A percentile compares a stretch with the other conserved stretches of the same genome.
These are phyloP conservation scores for Yarrowia bubula DNA, from an alignment of 805 yeast genomes.

Conservation along the genomic window DNA sequence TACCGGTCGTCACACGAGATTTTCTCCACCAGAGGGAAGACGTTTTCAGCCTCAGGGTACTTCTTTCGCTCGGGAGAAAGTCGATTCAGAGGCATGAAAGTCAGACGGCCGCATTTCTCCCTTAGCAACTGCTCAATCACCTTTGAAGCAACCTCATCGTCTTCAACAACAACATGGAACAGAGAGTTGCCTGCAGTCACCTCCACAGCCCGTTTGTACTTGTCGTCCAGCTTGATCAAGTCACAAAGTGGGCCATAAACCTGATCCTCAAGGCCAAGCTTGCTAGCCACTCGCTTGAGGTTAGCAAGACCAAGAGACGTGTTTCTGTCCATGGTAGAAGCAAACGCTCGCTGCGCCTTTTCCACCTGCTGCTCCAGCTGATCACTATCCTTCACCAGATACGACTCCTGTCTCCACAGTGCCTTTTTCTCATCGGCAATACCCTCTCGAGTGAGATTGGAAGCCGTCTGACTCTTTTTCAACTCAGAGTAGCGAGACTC, in stretches of 20 bases:
- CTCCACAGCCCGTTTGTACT: slow-evolving; percentile 82
- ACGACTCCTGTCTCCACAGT: slow-evolving; percentile 78
- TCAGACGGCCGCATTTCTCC: slow-evolving; percentile 75
- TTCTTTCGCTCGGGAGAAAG: slow-evolving; percentile 44
- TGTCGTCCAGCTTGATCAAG: slow-evolving; percentile 73
- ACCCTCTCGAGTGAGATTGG: slow-evolving; percentile 33
- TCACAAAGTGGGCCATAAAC: slow-evolving; percentile 88
- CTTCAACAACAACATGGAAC: slow-evolving; percentile 87
- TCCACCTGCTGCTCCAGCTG: slow-evolving; percentile 55
- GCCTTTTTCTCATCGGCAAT: slow-evolving; percentile 66
- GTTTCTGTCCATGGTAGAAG: slow-evolving; percentile 48
- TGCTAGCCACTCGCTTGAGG: slow-evolving; percentile 60
- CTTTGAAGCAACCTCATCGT: slow-evolving; percentile 74
- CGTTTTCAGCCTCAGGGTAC: slow-evolving; percentile 57
- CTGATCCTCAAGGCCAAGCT: slow-evolving; percentile 55
- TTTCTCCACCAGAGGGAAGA: slow-evolving; percentile 73
- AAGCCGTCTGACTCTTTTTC: slow-evolving; percentile 20
- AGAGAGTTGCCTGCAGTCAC: slow-evolving; percentile 83
- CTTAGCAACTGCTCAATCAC: slow-evolving; percentile 73
- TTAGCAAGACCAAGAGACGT: slow-evolving; percentile 56
- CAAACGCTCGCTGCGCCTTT: slow-evolving; percentile 57
- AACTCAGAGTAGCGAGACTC: slow-evolving; percentile 17
- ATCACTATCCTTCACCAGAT: slow-evolving; percentile 54
- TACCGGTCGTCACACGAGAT: slow-evolving; percentile 59
- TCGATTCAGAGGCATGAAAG: slow-evolving; percentile 86